These are phyloP conservation scores for Trichophyton schoenleinii DNA, from an alignment of 2,329 filamentous ascomycete genomes.

Conservation along the genomic window DNA sequence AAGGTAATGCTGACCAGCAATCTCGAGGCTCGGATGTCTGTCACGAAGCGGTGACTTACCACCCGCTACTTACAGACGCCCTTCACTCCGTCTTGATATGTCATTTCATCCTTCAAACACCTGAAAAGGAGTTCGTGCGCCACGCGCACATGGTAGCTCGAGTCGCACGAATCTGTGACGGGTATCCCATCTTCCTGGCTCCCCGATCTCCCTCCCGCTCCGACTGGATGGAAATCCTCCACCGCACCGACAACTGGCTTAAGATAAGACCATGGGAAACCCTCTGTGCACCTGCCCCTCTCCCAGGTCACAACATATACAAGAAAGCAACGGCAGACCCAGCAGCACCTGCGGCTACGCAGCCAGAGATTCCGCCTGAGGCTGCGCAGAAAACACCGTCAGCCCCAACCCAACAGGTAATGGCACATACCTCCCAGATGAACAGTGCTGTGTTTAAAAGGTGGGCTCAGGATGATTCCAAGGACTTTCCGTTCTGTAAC, in stretches of 20 bases:
- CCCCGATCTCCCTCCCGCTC: slow-evolving; percentile 58
- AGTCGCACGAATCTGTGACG: slow-evolving; percentile 59
- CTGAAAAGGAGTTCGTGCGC: slow-evolving; percentile 60
- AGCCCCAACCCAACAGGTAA: slow-evolving; percentile 51
- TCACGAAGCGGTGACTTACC: slow-evolving; percentile 61
- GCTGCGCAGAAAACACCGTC: slow-evolving; percentile 49
- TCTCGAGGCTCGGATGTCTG: slow-evolving; percentile 31
- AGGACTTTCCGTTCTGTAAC: slow-evolving; percentile 57
- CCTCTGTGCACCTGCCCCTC: slow-evolving; percentile 51
- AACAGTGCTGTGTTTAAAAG: slow-evolving; percentile 33
- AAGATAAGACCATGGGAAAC: slow-evolving; percentile 56
- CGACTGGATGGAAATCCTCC: slow-evolving; percentile 69
- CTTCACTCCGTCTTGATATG: slow-evolving; percentile 66
- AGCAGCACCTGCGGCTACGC: slow-evolving; percentile 45
- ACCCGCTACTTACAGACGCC: slow-evolving; percentile 66
- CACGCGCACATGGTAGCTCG: slow-evolving; percentile 74
- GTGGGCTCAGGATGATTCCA: slow-evolving; percentile 53
- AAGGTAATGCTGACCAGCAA: slow-evolving; percentile 10
- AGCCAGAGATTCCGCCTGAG: slow-evolving; percentile 52
- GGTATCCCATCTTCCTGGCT: slow-evolving; percentile 67
- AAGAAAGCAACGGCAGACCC: slow-evolving; percentile 30
- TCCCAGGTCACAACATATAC: slow-evolving; percentile 31
- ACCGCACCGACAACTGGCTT: slow-evolving; percentile 57
- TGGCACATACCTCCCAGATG: slow-evolving; percentile 36
- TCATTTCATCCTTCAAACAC: slow-evolving; percentile 69